These are phyloP conservation scores for Domatiomyces catenatus DNA, from an alignment of 2,329 filamentous ascomycete species.

Conservation along the genomic window DNA sequence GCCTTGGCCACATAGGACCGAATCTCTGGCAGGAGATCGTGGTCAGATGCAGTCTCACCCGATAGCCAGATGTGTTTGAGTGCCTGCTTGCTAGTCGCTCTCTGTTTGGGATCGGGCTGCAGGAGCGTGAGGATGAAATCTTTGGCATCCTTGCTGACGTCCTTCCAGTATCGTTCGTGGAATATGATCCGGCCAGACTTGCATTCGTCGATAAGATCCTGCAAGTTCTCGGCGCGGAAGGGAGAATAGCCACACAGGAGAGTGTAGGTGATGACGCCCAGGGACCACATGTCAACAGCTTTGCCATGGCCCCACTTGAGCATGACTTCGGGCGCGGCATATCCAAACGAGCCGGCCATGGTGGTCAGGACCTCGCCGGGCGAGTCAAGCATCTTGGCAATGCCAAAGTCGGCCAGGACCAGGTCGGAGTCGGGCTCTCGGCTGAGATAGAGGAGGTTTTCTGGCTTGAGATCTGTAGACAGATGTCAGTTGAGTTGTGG, in stretches of 20 bases:
- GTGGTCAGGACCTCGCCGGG: slow-evolving; percentile 87
- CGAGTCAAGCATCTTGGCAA: slow-evolving; percentile 90
- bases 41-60: slow-evolving; percentile 79
- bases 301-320: slow-evolving; percentile 94
- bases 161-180: slow-evolving; percentile 97
- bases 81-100: slow-evolving; percentile 66
- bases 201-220: slow-evolving; percentile 90
- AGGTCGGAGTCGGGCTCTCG: slow-evolving; percentile 62
- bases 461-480: slow-evolving; percentile 74
- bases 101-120: slow-evolving; percentile 59
- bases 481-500: background rate
- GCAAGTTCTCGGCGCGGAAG: slow-evolving; percentile 85
- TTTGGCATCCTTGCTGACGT: slow-evolving; percentile 89
- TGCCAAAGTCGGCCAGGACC: slow-evolving; percentile 92
- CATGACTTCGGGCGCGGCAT: slow-evolving; percentile 97
- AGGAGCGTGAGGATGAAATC: slow-evolving; percentile 77
- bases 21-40: slow-evolving; percentile 96
- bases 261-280: slow-evolving; percentile 97
- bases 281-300: slow-evolving; percentile 97
- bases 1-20: slow-evolving; percentile 83
- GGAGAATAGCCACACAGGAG: slow-evolving; percentile 95
- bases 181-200: slow-evolving; percentile 71
- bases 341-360: slow-evolving; percentile 97
- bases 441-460: slow-evolving; percentile 90
- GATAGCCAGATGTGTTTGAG: slow-evolving; percentile 76